Evolutionary conservation across 2,329 filamentous ascomycete genomes (phyloP), one percentile per base, ranked within the genome.

Genomic region (Stagonosporopsis rhizophila): DNA sequence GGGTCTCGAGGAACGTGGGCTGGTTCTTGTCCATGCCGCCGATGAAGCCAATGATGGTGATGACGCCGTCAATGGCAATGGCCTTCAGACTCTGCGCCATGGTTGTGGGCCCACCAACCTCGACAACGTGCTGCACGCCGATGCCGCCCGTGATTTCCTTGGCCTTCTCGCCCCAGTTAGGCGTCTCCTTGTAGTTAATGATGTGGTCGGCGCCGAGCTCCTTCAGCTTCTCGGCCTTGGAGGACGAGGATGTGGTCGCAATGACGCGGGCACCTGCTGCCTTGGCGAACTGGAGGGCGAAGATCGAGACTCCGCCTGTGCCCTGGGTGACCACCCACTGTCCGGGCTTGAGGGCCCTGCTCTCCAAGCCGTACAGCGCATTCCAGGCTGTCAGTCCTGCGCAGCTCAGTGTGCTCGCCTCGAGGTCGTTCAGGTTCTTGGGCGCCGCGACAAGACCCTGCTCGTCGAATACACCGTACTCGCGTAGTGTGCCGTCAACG

Each of bases 221-320:
- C 71, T 82, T 82, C 14, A 87, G 76, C 25, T 70, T 68, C 25
- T 81, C 76, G 3, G 73, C 80, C 69, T 87, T 87, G 2, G 74
- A 73, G 0, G 72, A 65, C 0, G 80, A 81, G 1, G 81, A 84
- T 0, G 84, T 87, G 0, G 84, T 87, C 0, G 84, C 82, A 51
- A 87, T 84, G 46, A 87, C 83, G 6, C 70, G 79, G 0, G 84
- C 85, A 25, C 83, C 84, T 0, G 79, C 79, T 0, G 83, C 82
- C 54, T 81, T 80, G 27, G 80, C 80, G 56, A 82, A 81, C 59
- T 78, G 87, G n/a, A 89, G 72, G 3, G 82, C 87, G 56, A 89
- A 89, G 57, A 89, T 80, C 59, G 82, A 85, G 7, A 90, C 88
- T 55, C 88, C 88, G 19, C 88, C 88, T 0, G 87, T 90, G n/a